Percentiles rank a stretch among this genome's conserved stretches.
phyloP scores from a whole-genome alignment of 176 grass and related monocot genomes.

The Poa pratensis region DNA sequence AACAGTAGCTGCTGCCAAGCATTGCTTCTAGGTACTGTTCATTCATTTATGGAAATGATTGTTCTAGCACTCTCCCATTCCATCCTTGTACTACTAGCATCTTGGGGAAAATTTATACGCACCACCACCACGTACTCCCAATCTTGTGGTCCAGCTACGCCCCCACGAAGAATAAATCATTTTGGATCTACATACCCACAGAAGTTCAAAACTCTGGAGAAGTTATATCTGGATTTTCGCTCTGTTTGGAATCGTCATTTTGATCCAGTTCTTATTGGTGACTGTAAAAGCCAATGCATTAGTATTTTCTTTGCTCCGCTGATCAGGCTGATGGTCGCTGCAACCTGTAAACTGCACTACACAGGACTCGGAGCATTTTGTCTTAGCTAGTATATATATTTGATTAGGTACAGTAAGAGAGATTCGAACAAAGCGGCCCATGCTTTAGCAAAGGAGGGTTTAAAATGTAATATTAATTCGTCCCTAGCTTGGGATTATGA shows the following conservation, averaged over 20 bases:
- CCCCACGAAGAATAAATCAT: background rate
- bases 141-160: background rate
- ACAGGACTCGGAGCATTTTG: background rate
- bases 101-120: background rate
- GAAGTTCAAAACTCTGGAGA: background rate
- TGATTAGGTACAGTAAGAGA: no score
- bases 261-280: slow-evolving; percentile 14
- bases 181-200: slow-evolving; percentile 4
- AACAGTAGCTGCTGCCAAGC: slow-evolving; percentile 17
- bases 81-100: slow-evolving; percentile 27
- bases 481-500: no score
- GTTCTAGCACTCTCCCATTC: slow-evolving; percentile 30
- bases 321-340: background rate
- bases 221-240: background rate
- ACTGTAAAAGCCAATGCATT: background rate
- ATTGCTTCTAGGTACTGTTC: slow-evolving; percentile 26
- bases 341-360: slow-evolving; percentile 32
- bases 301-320: background rate
- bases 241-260: background rate
- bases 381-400: background rate
- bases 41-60: slow-evolving; percentile 40
- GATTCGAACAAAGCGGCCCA: no score
- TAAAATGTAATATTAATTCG: no score
- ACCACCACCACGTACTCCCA: background rate
- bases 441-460: no score